phyloP scores from a whole-genome alignment of 2,329 filamentous ascomycete genomes.

The Sporothrix curviconia region DNA sequence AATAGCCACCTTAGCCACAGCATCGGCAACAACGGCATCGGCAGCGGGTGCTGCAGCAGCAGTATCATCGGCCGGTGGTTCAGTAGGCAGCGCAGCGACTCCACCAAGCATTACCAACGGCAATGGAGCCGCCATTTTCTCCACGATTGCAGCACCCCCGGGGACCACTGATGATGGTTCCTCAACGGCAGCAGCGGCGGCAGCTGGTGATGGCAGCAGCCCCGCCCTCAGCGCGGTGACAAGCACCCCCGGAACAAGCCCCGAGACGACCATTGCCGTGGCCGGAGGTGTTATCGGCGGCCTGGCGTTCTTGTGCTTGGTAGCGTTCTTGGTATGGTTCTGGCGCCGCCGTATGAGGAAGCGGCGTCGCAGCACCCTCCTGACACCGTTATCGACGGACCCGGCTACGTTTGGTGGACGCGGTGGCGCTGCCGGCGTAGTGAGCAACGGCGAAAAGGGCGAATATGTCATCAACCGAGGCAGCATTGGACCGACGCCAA shows the following conservation, averaged over 20 bases:
- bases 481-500: constrained; percentile 44
- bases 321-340: constrained; percentile 46
- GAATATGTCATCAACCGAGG: constrained; percentile 38
- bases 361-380: constrained; percentile 41
- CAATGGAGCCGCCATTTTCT: constrained; percentile 12
- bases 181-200: constrained; percentile 8
- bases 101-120: constrained; percentile 6
- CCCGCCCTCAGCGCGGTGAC: constrained; percentile 18
- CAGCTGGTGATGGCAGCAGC: constrained; percentile 9
- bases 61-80: neutral
- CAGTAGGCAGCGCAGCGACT: neutral
- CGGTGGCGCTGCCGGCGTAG: constrained; percentile 4
- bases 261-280: constrained; percentile 36
- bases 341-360: constrained; percentile 37
- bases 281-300: constrained; percentile 47
- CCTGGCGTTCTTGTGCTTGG: constrained; percentile 38
- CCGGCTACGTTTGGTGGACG: constrained; percentile 16
- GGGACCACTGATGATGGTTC: constrained; percentile 9
- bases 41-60: neutral
- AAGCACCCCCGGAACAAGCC: constrained; percentile 21
- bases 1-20: constrained; percentile 22
- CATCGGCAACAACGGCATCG: constrained; percentile 2
- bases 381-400: constrained; percentile 41
- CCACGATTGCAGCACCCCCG: constrained; percentile 17
- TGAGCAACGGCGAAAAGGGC: constrained; percentile 26